Evolutionary conservation across 1,284 basidiomycete species (phyloP).

Genomic region (Erythrobasidium hasegawianum): DNA sequence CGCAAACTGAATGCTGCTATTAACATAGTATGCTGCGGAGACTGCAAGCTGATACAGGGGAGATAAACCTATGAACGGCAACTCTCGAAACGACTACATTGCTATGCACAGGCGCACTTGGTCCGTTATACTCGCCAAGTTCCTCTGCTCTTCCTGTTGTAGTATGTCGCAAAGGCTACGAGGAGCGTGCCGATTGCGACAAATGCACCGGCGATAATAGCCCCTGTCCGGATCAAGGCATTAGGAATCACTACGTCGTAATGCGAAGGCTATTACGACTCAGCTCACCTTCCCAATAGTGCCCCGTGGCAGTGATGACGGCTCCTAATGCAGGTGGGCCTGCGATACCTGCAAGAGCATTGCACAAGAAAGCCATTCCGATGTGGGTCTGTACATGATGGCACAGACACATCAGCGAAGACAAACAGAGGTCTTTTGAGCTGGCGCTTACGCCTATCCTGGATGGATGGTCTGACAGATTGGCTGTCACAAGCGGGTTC

Average conservation of each 20-base stretch:
- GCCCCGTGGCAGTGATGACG: conserved; percentile 30
- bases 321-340: conserved; percentile 32
- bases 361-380: conserved; percentile 23
- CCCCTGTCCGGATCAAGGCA: no score
- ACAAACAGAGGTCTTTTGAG: neutral
- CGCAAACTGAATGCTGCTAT: no score
- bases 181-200: neutral
- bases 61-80: no score
- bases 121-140: neutral
- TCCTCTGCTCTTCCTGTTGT: neutral
- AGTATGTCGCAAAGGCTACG: neutral
- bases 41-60: no score
- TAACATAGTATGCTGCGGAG: no score
- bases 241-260: no score
- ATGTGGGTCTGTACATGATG: conserved; percentile 24
- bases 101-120: no score
- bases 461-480: conserved; percentile 26
- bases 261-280: neutral
- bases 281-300: conserved; percentile 26
- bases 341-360: conserved; percentile 18
- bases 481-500: conserved; percentile 27
- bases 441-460: conserved; percentile 18
- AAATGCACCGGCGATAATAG: conserved; percentile 20
- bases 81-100: no score
- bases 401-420: neutral